Conservation (phyloP, 2,329 filamentous ascomycete genomes). For the Phaeosphaeria sp. region DNA sequence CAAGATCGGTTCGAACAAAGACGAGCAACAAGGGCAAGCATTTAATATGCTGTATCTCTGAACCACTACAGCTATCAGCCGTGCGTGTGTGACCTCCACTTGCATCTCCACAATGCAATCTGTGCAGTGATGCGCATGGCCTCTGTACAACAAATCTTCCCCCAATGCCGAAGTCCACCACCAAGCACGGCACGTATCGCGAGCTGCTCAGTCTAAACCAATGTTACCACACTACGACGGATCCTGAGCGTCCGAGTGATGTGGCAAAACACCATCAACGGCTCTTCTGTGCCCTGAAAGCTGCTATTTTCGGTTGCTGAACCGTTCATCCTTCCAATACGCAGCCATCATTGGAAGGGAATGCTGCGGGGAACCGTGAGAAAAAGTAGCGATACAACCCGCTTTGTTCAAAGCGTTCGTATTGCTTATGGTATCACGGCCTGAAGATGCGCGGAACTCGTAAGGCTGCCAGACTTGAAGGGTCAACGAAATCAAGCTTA, state of each 20-base stretch:
- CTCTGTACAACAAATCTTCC: background rate
- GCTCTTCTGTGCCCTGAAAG: background rate
- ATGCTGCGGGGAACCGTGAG: conserved; percentile 8
- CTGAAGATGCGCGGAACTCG: background rate
- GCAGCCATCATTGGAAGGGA: background rate
- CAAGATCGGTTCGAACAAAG: background rate
- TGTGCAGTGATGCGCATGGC: background rate
- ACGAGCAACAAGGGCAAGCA: background rate
- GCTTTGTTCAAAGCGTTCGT: conserved; percentile 4
- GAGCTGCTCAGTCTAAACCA: background rate
- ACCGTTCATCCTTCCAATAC: background rate
- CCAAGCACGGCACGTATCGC: conserved; percentile 1
- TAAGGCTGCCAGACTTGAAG: background rate
- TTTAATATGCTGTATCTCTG: background rate
- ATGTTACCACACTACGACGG: background rate
- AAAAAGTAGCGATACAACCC: conserved; percentile 1
- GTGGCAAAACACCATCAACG: background rate
- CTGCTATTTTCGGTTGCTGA: conserved; percentile 2
- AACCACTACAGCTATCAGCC: background rate
- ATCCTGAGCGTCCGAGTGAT: background rate
- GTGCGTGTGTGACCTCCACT: background rate
- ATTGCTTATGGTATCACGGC: conserved; percentile 5
- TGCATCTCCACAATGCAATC: background rate
- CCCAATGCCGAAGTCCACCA: conserved; percentile 6
- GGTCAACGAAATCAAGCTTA: background rate